Base-by-base conservation (phyloP, 306 rosid species). In the Ceratonia siliqua region DNA sequence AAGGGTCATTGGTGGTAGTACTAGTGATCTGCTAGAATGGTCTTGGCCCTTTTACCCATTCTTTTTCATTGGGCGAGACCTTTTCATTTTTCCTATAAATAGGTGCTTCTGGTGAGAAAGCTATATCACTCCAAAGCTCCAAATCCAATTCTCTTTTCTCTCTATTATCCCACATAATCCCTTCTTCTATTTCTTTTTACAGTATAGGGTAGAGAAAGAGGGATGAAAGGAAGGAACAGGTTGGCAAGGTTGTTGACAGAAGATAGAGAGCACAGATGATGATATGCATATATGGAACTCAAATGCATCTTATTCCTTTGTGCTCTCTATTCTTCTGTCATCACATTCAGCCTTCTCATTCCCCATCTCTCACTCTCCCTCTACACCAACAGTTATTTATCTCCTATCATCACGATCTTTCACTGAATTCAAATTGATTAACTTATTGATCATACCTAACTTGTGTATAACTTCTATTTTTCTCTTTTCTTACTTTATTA, bases 191-290 rank as follows among this genome's bases (percentile, higher is more conserved):
- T 50, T 43, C 9, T 36, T 45, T 70, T 20, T 43, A 72, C 55
- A 42, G 35, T 25, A 8, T 13, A 46, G 52, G 6, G 14, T 36
- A 21, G 58, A 25, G 50, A 38, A 13, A 27, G 48, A 45, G 36
- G 68, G 42, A 49, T 53, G 46, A 33, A 43, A 65, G 69, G 14
- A 65, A 72, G 46, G 68, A 36, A 74, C 18, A 48, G 59, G 62
- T 48, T 67, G 73, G n/a, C 70, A 82, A 52, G 80, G 90, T 43
- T 79, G 97, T 89, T 94, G 98, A 94, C 97, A 91, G 98, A 94
- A 94, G 98, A 94, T 94, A 94, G 98, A 94, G 98, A 87, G 97
- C 98, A 94, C 98, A 62, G 86, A 94, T 39, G 86, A 71, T 85
- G 80, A 78, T 75, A 42, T 78, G 86, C 88, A 70, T 15, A 30